Base-by-base conservation (phyloP, 1,284 basidiomycete species). In the Trichosporon ovoides region DNA sequence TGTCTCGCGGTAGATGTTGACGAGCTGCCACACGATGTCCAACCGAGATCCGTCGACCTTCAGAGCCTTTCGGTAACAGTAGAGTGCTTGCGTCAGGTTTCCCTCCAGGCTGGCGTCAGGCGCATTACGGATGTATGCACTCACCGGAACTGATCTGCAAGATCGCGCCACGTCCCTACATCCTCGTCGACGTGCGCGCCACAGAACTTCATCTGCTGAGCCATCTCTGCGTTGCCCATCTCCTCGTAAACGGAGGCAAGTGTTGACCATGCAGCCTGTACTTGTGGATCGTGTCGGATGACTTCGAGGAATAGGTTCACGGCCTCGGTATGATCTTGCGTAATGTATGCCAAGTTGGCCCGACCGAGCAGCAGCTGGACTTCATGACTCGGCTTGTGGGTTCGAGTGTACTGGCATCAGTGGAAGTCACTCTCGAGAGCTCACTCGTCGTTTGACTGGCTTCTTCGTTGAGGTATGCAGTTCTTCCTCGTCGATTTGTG, bases 281-380 rank as follows among this genome's bases (percentile, higher is more conserved):
- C 88, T 34, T 88, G 85, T 2, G 93, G 91, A 73, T 98, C 94
- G 57, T 94, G 91, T 11, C 91, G 84, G 58, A 98, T 92, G 63
- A 97, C 89, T 71, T 98, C 91, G 70, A 89, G 85, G 82, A 94
- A 89, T 43, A 87, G 83, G 20, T 84, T 82, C 35, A 91, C 86
- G 1, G 91, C 87, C 64, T 86, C 83, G 1, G 81, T 78, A n/a
- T 86, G 79, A 59, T 90, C 78, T 66, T 88, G 85, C 20, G 66
- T 64, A 52, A 93, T 84, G 73, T 90, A 97, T 2, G 87, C 87
- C 67, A 89, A 84, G 72, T 95, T 96, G 24, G 90, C 95, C 59
- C 89, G 84, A 16, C 91, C 89, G 43, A 98, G 83, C 7, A 94
- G 78, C 1, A 83, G 81, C 57, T 85, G 83, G 16, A 95, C 91